phyloP scores from a whole-genome alignment of 345 rosid genomes.

The Eutrema yunnanense region DNA sequence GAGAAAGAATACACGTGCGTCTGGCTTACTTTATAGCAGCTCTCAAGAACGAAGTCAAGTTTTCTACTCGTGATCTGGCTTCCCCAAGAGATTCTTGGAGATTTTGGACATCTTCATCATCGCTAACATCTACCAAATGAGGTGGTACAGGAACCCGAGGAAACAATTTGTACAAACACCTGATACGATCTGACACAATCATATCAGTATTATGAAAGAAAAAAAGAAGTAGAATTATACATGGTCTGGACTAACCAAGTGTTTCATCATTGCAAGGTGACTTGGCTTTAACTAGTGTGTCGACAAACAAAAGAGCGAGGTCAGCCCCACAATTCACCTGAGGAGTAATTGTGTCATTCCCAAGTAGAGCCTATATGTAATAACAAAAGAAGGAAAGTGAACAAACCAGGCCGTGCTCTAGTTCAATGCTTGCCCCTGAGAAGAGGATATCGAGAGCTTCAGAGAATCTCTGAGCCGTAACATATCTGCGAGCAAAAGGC shows the following conservation, averaged over 20 bases:
- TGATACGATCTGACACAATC: constrained; percentile 59
- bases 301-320: constrained; percentile 71
- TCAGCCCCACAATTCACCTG: constrained; percentile 94
- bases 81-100: constrained; percentile 81
- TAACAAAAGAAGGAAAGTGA: not conserved
- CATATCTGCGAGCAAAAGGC: constrained; percentile 42
- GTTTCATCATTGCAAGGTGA: constrained; percentile 52
- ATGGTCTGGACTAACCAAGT: constrained; percentile 58
- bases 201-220: constrained; percentile 27
- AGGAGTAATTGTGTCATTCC: not conserved
- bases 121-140: constrained; percentile 44
- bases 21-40: constrained; percentile 75
- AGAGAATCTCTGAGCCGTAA: constrained; percentile 60
- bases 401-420: constrained; percentile 70
- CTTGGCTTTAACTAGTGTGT: constrained; percentile 69
- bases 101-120: constrained; percentile 67
- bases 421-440: constrained; percentile 82
- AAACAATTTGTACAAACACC: constrained; percentile 68
- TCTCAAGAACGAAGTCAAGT: constrained; percentile 77
- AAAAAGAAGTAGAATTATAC: not conserved
- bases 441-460: constrained; percentile 83
- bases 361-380: not conserved
- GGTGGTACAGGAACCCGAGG: constrained; percentile 77
- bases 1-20: not conserved
- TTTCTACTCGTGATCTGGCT: constrained; percentile 77